Conservation (phyloP, 306 rosid species). For the Ormosia emarginata region DNA sequence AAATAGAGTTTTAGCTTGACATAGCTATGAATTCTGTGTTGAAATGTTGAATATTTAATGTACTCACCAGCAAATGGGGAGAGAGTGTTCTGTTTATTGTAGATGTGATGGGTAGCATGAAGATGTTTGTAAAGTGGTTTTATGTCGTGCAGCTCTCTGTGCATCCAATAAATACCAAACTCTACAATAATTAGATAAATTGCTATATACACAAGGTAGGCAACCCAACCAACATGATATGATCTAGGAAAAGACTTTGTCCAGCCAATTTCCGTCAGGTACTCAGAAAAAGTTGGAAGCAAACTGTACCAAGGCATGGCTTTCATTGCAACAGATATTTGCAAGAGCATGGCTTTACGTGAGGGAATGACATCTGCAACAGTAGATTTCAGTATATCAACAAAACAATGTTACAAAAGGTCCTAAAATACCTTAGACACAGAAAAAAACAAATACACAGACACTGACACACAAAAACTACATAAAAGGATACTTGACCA, state of each 20-base stretch:
- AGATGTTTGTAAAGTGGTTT: slow-evolving; percentile 91
- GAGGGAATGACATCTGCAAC: slow-evolving; percentile 83
- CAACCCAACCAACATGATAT: slow-evolving; percentile 52
- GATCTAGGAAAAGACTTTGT: slow-evolving; percentile 68
- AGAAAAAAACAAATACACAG: not conserved
- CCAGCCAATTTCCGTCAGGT: slow-evolving; percentile 79
- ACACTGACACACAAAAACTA: not conserved
- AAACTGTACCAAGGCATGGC: slow-evolving; percentile 86
- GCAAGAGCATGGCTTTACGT: slow-evolving; percentile 72
- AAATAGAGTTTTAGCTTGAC: not conserved
- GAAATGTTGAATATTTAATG: slow-evolving; percentile 17
- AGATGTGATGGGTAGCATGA: slow-evolving; percentile 86
- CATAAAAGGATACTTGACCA: not conserved
- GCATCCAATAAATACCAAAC: slow-evolving; percentile 95
- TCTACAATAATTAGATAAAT: slow-evolving; percentile 65
- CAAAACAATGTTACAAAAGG: not conserved
- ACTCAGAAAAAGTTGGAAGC: slow-evolving; percentile 78
- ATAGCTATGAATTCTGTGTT: not conserved
- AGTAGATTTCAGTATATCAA: slow-evolving; percentile 22
- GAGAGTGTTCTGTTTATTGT: slow-evolving; percentile 92
- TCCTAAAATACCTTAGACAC: not conserved
- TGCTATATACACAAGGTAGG: slow-evolving; percentile 50
- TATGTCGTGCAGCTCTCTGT: slow-evolving; percentile 86
- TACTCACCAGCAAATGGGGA: slow-evolving; percentile 95
- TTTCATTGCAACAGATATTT: slow-evolving; percentile 77